Conservation (phyloP, 148 eudicot genomes). For the Camellia lanceoleosa region DNA sequence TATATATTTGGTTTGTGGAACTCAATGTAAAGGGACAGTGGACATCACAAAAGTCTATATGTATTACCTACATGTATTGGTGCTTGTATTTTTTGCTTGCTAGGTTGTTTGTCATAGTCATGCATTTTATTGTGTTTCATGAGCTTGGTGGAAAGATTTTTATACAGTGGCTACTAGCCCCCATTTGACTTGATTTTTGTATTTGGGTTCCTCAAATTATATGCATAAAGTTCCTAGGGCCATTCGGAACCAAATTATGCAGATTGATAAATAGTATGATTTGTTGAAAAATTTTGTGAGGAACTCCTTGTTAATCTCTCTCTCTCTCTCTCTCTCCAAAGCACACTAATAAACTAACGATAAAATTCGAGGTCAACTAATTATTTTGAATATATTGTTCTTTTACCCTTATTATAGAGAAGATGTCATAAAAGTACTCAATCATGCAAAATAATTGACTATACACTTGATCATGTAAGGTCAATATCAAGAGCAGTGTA, state of each 20-base stretch:
- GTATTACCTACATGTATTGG: background rate
- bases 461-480: background rate
- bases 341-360: background rate
- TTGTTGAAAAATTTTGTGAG: too few relatives aligned
- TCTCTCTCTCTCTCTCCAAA: background rate
- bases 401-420: background rate
- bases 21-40: background rate
- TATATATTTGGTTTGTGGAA: background rate
- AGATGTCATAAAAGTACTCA: too few relatives aligned
- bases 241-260: background rate
- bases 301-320: background rate
- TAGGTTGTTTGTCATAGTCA: background rate
- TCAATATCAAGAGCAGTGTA: background rate
- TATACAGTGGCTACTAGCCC: background rate
- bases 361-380: background rate
- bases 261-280: background rate
- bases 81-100: background rate
- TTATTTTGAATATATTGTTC: background rate
- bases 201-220: background rate
- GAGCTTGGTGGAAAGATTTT: conserved; percentile 12
- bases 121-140: conserved; percentile 6
- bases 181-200: background rate
- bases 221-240: background rate
- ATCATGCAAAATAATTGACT: background rate
- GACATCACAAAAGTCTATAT: background rate